Evolutionary conservation across 1,139 yeast species (phyloP), one percentile per base, ranked within the genome.

Genomic region (Debaryomyces fabryi): DNA sequence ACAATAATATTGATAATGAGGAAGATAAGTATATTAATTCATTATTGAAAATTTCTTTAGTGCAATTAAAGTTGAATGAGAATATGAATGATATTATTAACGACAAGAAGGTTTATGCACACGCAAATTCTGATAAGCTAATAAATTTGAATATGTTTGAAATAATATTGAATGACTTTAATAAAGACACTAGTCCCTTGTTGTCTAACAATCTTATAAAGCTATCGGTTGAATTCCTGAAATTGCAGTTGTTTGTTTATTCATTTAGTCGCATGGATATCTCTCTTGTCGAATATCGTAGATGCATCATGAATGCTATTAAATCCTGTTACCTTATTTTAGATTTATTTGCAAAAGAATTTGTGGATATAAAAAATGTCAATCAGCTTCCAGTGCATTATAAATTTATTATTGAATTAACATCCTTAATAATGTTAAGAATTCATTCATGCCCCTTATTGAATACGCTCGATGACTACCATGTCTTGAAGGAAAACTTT

Each of bases 81-180:
- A 72, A 67, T 49, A 67, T 76, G 27, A 70, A 65, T 53, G 69
- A 62, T 30, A 60, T 70, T 44, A 61, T 60, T 12, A 60, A 58
- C 32, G 49, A 49, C 15, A 47, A 50, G 10, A 53, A 53, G 25
- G 49, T 53, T 44, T 55, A 58, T 46, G 66, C 69, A 41, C 59
- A 60, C 55, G 58, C 56, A 46, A 62, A 69, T 6, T 56, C 69
- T 15, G 48, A 41, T 6, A 69, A 68, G 52, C 60, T 71, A 42
- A 73, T 76, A 33, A 69, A 69, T 50, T 60, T 76, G 47, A 67
- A 71, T 53, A 75, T 75, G 79, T 76, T 74, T 58, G 79, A 76
- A 49, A 69, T 65, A 8, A 74, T 76, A 20, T 55, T 76, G 42
- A 59, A 63, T 46, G 76, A 74, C 48, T 64, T 72, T 44, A 56